Evolutionary conservation across 2,329 filamentous ascomycete genomes (phyloP).

Genomic region (Cladophialophora yegresii): DNA sequence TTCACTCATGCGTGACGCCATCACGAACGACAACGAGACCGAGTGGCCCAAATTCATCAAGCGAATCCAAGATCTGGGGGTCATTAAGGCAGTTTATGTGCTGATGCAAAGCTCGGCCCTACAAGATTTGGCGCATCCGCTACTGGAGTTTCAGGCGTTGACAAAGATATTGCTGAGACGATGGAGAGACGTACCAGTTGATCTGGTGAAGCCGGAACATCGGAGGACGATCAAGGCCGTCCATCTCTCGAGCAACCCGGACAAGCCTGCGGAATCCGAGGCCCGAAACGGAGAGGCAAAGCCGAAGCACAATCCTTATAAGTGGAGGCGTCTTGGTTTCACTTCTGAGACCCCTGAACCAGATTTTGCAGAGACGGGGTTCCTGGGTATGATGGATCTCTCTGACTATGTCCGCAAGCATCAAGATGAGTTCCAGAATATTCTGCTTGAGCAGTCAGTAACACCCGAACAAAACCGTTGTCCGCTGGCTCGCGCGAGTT

Average conservation of each 20-base stretch:
- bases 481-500: constrained; percentile 80
- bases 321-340: constrained; percentile 91
- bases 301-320: constrained; percentile 77
- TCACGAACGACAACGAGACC: constrained; percentile 72
- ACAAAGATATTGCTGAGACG: constrained; percentile 84
- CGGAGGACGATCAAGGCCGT: constrained; percentile 81
- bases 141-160: constrained; percentile 89
- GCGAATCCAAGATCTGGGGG: constrained; percentile 83
- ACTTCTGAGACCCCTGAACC: constrained; percentile 81
- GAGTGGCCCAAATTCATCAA: constrained; percentile 98
- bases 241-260: constrained; percentile 77
- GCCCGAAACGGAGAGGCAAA: constrained; percentile 46
- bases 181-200: constrained; percentile 83
- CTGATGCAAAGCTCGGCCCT: constrained; percentile 93
- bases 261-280: constrained; percentile 51
- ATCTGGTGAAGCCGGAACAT: constrained; percentile 85
- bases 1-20: constrained; percentile 86
- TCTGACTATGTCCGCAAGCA: constrained; percentile 91
- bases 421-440: constrained; percentile 88
- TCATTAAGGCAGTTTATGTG: constrained; percentile 87
- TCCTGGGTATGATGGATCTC: constrained; percentile 95
- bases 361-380: constrained; percentile 85
- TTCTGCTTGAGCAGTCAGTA: constrained; percentile 83
- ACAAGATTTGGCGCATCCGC: constrained; percentile 83
- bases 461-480: constrained; percentile 72